phyloP scores from a whole-genome alignment of 257 asterid genomes.

The Catharanthus roseus region DNA sequence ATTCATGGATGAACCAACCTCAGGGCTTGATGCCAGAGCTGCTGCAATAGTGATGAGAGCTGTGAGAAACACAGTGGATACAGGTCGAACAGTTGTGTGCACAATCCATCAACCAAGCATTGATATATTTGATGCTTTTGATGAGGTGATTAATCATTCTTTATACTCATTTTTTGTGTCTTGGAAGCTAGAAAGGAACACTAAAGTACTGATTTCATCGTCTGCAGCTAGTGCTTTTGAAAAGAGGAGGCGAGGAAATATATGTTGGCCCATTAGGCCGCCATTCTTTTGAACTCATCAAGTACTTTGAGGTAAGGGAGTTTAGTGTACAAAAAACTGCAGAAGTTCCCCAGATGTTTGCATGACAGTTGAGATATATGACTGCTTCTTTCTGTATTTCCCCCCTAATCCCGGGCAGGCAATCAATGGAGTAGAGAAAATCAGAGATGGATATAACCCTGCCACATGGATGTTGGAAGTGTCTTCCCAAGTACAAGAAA shows the following conservation, averaged over 20 bases:
- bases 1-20: slow-evolving; percentile 92
- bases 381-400: neutral
- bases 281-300: slow-evolving; percentile 50
- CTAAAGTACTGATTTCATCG: neutral
- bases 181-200: neutral
- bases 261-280: slow-evolving; percentile 75
- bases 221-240: slow-evolving; percentile 61
- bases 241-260: slow-evolving; percentile 75
- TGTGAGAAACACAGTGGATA: slow-evolving; percentile 83
- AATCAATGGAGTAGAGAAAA: slow-evolving; percentile 52
- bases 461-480: slow-evolving; percentile 94
- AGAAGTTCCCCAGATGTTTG: neutral
- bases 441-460: slow-evolving; percentile 73
- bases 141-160: slow-evolving; percentile 44
- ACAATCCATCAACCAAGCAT: slow-evolving; percentile 93
- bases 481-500: slow-evolving; percentile 65
- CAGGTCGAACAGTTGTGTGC: slow-evolving; percentile 86
- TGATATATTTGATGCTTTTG: slow-evolving; percentile 80
- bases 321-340: neutral
- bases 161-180: neutral
- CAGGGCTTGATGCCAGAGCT: slow-evolving; percentile 87
- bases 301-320: slow-evolving; percentile 66
- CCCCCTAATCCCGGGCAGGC: slow-evolving; percentile 29
- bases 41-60: slow-evolving; percentile 96
- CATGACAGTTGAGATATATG: neutral